Conservation (phyloP, 1,284 basidiomycete genomes). For the Marasmius tenuissimus region DNA sequence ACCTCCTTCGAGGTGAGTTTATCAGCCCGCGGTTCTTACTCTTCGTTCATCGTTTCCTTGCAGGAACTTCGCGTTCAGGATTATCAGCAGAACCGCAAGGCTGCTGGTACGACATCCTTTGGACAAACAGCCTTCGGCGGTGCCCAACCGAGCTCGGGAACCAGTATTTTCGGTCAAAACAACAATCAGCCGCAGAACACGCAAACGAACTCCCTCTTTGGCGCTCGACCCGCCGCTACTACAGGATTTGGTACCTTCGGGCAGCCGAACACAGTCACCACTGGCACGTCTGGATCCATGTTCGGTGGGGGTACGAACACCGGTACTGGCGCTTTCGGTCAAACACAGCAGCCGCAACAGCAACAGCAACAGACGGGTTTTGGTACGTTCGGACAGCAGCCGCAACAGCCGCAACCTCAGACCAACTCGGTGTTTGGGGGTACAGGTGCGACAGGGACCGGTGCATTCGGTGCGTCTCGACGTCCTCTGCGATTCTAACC, state of each 20-base stretch:
- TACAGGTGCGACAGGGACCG: background rate
- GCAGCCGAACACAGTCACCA: slow-evolving; percentile 16
- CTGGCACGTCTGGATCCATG: slow-evolving; percentile 21
- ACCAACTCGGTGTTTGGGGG: slow-evolving; percentile 18
- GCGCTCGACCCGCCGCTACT: slow-evolving; percentile 23
- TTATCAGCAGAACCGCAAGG: slow-evolving; percentile 45
- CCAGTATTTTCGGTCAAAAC: slow-evolving; percentile 29
- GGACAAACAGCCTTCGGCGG: slow-evolving; percentile 10
- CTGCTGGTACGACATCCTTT: slow-evolving; percentile 23
- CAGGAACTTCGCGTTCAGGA: slow-evolving; percentile 48
- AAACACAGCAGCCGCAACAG: slow-evolving; percentile 23
- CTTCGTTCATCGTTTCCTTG: background rate
- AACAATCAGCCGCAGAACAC: slow-evolving; percentile 5
- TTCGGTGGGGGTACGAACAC: slow-evolving; percentile 8
- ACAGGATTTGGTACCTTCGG: slow-evolving; percentile 32
- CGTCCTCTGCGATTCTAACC: slow-evolving; percentile 8
- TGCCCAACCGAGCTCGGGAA: slow-evolving; percentile 6
- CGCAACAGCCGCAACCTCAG: slow-evolving; percentile 19
- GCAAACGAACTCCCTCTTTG: slow-evolving; percentile 16
- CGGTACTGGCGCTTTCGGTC: slow-evolving; percentile 42
- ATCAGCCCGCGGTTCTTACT: background rate
- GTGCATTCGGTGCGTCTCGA: slow-evolving; percentile 20
- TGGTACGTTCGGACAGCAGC: slow-evolving; percentile 31
- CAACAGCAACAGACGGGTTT: slow-evolving; percentile 19
- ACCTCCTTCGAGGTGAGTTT: slow-evolving; percentile 41